Conservation (phyloP, 2,329 filamentous ascomycete species). For the Pseudocercospora pini-densiflorae region DNA sequence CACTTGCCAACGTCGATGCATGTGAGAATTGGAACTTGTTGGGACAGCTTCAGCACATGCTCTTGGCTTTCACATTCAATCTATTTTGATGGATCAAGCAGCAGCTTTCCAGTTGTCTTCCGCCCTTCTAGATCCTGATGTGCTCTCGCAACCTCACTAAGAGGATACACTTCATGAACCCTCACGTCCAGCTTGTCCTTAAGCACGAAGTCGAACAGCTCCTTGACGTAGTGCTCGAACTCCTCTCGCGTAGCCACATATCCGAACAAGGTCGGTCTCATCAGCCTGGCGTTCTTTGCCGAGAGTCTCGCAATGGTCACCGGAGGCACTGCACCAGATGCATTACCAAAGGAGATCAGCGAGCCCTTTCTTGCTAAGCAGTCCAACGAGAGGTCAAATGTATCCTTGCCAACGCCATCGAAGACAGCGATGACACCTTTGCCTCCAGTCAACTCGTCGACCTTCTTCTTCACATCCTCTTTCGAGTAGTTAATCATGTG, state of each 20-base stretch:
- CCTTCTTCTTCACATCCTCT: slow-evolving; percentile 62
- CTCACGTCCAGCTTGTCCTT: slow-evolving; percentile 72
- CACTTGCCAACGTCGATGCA: not conserved
- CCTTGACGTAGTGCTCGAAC: slow-evolving; percentile 69
- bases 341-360: slow-evolving; percentile 80
- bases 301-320: slow-evolving; percentile 64
- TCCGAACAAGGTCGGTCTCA: slow-evolving; percentile 73
- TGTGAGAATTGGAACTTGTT: not conserved
- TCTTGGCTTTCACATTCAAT: not conserved
- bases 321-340: slow-evolving; percentile 77
- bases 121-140: slow-evolving; percentile 80
- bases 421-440: slow-evolving; percentile 78
- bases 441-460: slow-evolving; percentile 72
- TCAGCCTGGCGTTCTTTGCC: slow-evolving; percentile 76
- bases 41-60: not conserved
- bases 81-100: slow-evolving; percentile 64
- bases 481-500: slow-evolving; percentile 71
- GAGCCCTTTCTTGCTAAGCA: slow-evolving; percentile 77
- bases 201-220: slow-evolving; percentile 74
- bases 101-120: slow-evolving; percentile 81
- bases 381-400: slow-evolving; percentile 79
- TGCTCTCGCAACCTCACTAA: slow-evolving; percentile 73
- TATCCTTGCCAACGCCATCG: slow-evolving; percentile 83
- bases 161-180: slow-evolving; percentile 76
- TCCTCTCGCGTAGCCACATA: slow-evolving; percentile 74